A percentile compares a stretch with the other conserved stretches of the same genome.
These are phyloP conservation scores for Exophiala aquamarina DNA, from an alignment of 2,329 filamentous ascomycete genomes.

Conservation along the genomic window DNA sequence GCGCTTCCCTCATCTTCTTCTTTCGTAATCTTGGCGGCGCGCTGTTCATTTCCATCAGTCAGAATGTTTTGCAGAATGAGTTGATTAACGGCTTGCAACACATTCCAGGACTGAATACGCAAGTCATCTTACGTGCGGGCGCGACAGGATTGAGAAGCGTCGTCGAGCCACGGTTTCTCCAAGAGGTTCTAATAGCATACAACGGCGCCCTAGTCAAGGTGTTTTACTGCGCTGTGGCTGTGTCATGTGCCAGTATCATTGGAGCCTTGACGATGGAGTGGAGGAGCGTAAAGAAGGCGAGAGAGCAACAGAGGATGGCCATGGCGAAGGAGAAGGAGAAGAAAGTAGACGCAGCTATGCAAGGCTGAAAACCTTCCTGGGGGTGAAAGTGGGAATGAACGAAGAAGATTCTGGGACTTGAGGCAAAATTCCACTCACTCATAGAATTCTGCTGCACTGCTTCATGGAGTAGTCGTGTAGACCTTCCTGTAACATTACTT, in stretches of 20 bases:
- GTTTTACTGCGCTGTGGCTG: constrained; percentile 60
- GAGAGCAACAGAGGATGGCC: constrained; percentile 16
- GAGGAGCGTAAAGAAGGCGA: constrained; percentile 60
- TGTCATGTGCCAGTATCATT: constrained; percentile 54
- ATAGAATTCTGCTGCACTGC: too few species aligned
- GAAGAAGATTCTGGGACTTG: too few species aligned
- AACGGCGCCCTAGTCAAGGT: constrained; percentile 59
- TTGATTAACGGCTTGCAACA: constrained; percentile 13
- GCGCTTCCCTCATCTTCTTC: constrained; percentile 29
- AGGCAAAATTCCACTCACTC: too few species aligned
- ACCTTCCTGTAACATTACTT: too few species aligned
- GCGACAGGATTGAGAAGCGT: constrained; percentile 59
- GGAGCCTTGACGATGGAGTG: constrained; percentile 61
- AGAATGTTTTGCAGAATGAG: constrained; percentile 27
- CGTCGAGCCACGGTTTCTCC: constrained; percentile 52
- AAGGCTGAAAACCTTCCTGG: too few species aligned
- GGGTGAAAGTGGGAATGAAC: too few species aligned
- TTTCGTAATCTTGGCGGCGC: constrained; percentile 28
- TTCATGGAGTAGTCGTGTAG: too few species aligned
- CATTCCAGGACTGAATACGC: constrained; percentile 42
- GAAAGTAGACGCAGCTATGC: not conserved
- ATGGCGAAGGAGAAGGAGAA: not conserved
- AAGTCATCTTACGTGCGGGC: constrained; percentile 46
- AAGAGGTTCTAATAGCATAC: constrained; percentile 60
- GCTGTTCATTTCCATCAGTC: constrained; percentile 26